Base-by-base conservation (phyloP, 2,329 filamentous ascomycete species). In the Colletotrichum tamarilloi region DNA sequence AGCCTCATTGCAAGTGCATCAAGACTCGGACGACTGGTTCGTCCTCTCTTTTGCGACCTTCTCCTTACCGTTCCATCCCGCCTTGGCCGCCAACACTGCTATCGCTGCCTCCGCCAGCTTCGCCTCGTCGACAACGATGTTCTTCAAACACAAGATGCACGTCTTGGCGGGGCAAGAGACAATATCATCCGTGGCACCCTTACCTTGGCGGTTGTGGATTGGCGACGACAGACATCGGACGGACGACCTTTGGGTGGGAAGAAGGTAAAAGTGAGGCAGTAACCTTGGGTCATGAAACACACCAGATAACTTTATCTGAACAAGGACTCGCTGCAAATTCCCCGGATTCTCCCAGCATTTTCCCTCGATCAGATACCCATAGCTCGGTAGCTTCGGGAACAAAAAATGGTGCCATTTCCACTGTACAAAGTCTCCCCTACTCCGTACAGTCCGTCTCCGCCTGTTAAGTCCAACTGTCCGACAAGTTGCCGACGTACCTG, bases 241-340 rank as follows among this genome's bases (percentile, higher is more conserved):
- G 42, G 19, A 19, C 42, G 19, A 49, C 42, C 19, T 49, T 3
- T 49, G 42, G n/a, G 42, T 9, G 42, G 42, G 19, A n/a, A 62
- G n/a, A 32, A 60, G 22, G 55, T 16, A 62, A 53, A 58, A 64
- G 55, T 56, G 66, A 73, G 66, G 70, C 66, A 60, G 46, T 7
- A 32, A 60, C 32, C 67, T 57, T 28, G 60, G 16, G 56, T 35
- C 28, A 57, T 71, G 71, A 73, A 73, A 73, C 71, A 66, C 28
- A 57, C 60, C 55, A 62, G n/a, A 52, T 26, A 73, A 73, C 71
- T 73, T 66, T 73, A 73, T 71, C 55, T 71, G 56, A 57, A 73
- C 64, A 73, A 58, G 71, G 60, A 71, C 55, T 57, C 53, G 69
- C 62, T 56, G 49, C 49, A 49, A 30, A 42, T 56, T 64, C 74